A percentile compares a stretch with the other conserved stretches of the same genome.
These are phyloP conservation scores for Leccinum subrobustum DNA, from an alignment of 1,284 basidiomycete genomes.

Conservation along the genomic window DNA sequence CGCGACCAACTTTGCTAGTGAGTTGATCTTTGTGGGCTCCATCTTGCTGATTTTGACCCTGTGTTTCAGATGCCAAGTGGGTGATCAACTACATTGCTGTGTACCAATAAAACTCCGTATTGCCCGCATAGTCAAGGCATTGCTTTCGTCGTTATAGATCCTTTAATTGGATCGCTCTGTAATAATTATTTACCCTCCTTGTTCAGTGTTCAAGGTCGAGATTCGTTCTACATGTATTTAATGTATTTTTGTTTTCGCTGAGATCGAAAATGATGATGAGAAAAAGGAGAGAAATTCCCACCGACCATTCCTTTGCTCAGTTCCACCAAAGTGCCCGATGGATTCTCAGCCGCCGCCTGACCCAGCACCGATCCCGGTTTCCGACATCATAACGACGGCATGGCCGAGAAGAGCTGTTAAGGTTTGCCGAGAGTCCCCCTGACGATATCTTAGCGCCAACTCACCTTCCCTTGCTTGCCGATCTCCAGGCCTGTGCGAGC, in stretches of 20 bases:
- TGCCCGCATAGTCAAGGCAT: not conserved
- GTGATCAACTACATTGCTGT: slow-evolving; percentile 51
- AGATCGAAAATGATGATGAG: slow-evolving; percentile 16
- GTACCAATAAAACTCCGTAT: slow-evolving; percentile 22
- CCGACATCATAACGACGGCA: slow-evolving; percentile 43
- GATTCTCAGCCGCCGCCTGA: slow-evolving; percentile 39
- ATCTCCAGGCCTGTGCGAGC: slow-evolving; percentile 49
- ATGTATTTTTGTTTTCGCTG: slow-evolving; percentile 6
- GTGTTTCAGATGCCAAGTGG: slow-evolving; percentile 52
- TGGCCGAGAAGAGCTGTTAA: slow-evolving; percentile 46
- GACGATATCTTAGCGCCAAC: slow-evolving; percentile 1
- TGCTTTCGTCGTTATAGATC: slow-evolving; percentile 1
- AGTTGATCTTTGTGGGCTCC: slow-evolving; percentile 25
- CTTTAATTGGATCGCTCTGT: not conserved
- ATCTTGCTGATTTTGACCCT: slow-evolving; percentile 5
- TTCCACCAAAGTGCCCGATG: slow-evolving; percentile 27
- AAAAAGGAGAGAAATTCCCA: slow-evolving; percentile 32
- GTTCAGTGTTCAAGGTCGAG: slow-evolving; percentile 9
- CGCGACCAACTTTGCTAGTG: slow-evolving; percentile 59
- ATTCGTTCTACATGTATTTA: not conserved
- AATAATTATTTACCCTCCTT: not conserved
- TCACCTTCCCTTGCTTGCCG: slow-evolving; percentile 11
- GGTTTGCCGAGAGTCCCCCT: slow-evolving; percentile 30
- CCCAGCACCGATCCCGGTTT: slow-evolving; percentile 43
- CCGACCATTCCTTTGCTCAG: slow-evolving; percentile 26